Percentiles rank a stretch among this genome's conserved stretches.
These are phyloP conservation scores for Penicillium sp. DNA, from an alignment of 2,329 filamentous ascomycete species.

Conservation along the genomic window DNA sequence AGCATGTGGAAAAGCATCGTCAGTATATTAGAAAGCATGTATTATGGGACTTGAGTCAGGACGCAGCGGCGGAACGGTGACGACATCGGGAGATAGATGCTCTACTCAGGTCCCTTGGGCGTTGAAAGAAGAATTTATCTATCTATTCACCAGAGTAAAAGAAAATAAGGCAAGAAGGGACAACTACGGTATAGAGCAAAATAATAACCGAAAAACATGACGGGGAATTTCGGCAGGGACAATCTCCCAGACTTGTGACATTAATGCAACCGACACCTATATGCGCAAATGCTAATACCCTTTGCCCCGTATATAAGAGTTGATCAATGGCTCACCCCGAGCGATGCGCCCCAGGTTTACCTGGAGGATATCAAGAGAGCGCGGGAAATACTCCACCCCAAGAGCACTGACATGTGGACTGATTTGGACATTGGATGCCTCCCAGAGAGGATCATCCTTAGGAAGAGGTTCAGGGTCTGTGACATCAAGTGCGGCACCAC, in stretches of 20 bases:
- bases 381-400: constrained; percentile 54
- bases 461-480: constrained; percentile 77
- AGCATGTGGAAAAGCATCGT: neutral
- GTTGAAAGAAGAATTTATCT: neutral
- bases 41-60: neutral
- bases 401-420: constrained; percentile 63
- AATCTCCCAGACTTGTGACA: no score
- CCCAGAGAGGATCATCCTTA: constrained; percentile 66
- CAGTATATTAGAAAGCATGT: neutral
- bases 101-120: neutral
- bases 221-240: neutral
- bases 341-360: constrained; percentile 55
- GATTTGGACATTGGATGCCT: constrained; percentile 65
- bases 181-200: neutral
- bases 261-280: neutral
- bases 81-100: neutral
- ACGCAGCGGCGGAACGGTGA: neutral
- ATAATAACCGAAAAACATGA: neutral
- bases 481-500: constrained; percentile 72
- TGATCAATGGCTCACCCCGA: constrained; percentile 57
- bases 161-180: neutral
- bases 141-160: neutral
- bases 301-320: constrained; percentile 58
- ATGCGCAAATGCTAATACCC: constrained; percentile 52
- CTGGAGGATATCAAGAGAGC: constrained; percentile 57